Conservation (phyloP, 108 stramenopile species). For the Pinguiococcus pyrenoidosus region DNA sequence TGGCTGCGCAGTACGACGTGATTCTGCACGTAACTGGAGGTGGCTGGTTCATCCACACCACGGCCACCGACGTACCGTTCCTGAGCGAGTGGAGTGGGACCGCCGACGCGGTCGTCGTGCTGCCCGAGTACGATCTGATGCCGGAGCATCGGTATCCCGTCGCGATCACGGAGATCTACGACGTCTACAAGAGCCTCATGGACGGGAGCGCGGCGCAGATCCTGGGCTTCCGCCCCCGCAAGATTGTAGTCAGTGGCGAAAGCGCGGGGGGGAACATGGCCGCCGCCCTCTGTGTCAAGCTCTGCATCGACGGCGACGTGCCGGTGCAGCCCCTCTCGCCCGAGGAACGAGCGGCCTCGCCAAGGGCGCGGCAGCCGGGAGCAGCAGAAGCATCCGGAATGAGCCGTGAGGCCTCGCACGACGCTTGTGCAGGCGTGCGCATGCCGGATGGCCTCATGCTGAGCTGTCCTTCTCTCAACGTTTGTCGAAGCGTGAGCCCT, state of each 20-base stretch:
- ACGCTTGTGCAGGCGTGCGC: neutral
- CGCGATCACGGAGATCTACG: conserved; percentile 43
- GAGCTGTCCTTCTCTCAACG: conserved; percentile 57
- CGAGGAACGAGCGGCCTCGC: no score
- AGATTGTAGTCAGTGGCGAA: conserved; percentile 61
- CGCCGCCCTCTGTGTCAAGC: conserved; percentile 50
- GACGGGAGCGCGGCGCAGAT: conserved; percentile 36
- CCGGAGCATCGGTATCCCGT: conserved; percentile 57
- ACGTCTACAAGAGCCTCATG: conserved; percentile 44
- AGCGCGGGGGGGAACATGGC: conserved; percentile 63
- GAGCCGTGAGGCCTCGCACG: no score
- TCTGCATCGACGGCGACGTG: conserved; percentile 42
- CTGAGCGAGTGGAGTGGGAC: conserved; percentile 59
- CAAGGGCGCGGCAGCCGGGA: no score
- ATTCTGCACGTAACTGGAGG: conserved; percentile 66
- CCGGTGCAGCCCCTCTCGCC: no score
- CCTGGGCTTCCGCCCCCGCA: conserved; percentile 54
- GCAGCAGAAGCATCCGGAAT: no score
- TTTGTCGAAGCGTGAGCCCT: conserved; percentile 45
- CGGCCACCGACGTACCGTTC: conserved; percentile 61
- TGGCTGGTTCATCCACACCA: conserved; percentile 64
- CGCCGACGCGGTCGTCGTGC: conserved; percentile 55
- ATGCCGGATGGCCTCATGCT: conserved; percentile 62
- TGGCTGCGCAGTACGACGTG: no score
- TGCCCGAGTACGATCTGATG: conserved; percentile 60